Percentiles rank a stretch among this genome's conserved stretches.
phyloP scores from a whole-genome alignment of 768 basidiomycete species.

The Tricholoma hemisulphureum region DNA sequence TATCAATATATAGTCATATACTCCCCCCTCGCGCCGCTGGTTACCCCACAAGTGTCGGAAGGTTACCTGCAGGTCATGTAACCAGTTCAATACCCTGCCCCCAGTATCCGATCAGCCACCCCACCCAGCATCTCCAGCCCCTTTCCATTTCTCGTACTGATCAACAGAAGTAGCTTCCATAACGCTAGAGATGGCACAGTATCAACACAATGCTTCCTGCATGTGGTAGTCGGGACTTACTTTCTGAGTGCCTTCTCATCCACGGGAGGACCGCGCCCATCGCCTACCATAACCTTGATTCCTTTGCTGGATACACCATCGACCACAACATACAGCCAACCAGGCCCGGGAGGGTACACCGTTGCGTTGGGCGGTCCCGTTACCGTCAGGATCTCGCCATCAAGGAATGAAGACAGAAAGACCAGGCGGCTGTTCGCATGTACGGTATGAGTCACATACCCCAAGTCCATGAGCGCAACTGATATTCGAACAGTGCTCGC shows the following conservation, averaged over 20 bases:
- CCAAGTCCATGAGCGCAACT: slow-evolving; percentile 81
- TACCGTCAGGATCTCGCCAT: slow-evolving; percentile 52
- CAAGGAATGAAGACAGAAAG: slow-evolving; percentile 47
- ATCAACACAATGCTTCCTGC: neutral
- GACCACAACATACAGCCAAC: slow-evolving; percentile 67
- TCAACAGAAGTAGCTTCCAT: slow-evolving; percentile 47
- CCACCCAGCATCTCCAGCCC: slow-evolving; percentile 1
- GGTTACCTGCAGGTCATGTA: neutral
- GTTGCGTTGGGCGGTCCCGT: slow-evolving; percentile 60
- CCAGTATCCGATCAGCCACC: no score
- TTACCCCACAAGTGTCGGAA: no score
- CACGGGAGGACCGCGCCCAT: slow-evolving; percentile 58
- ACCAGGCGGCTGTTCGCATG: slow-evolving; percentile 79
- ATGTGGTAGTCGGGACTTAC: slow-evolving; percentile 38
- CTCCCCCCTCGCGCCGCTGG: no score
- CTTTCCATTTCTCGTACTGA: slow-evolving; percentile 45
- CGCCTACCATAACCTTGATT: slow-evolving; percentile 64
- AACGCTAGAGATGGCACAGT: slow-evolving; percentile 35
- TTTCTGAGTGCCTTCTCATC: slow-evolving; percentile 55
- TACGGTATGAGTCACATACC: slow-evolving; percentile 75
- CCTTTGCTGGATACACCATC: slow-evolving; percentile 67
- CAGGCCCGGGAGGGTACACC: slow-evolving; percentile 81
- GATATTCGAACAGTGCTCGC: slow-evolving; percentile 7
- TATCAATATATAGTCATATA: no score
- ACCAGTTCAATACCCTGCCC: neutral